Base-by-base conservation (phyloP, 169 alveolate species). In the Cytauxzoon felis region DNA sequence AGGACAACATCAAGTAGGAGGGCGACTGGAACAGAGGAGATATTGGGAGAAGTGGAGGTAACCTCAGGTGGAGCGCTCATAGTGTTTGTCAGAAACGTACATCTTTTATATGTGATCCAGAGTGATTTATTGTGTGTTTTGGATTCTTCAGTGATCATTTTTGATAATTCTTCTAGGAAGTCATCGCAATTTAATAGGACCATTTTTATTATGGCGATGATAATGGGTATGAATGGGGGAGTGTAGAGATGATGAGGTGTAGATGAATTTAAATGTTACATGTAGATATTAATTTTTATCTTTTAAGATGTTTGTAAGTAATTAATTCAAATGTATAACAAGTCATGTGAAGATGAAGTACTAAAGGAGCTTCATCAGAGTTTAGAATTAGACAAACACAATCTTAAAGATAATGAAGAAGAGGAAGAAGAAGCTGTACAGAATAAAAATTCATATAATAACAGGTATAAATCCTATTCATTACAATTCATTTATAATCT, bases 21-120 rank as follows among this genome's bases (percentile, higher is more conserved):
- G 24, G n/a, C n/a, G 24, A 34, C 19, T 18, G 34, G 5, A 36
- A 2, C 6, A 16, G 18, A 19, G 43, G 9, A 8, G 26, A 27
- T 23, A 19, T 26, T 45, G 38, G 24, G 52, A 23, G 3, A 16
- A 18, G n/a, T n/a, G n/a, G n/a, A n/a, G n/a, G n/a, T n/a, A n/a
- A n/a, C n/a, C n/a, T n/a, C n/a, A n/a, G n/a, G 30, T n/a, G 2
- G 4, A 49, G 19, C 1, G 16, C 48, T 16, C 5, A 40, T 23
- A n/a, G 16, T 34, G 29, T 23, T 38, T 18, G 47, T 19, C 3
- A 3, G 49, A 16, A 64, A 50, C 58, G 63, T 78, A 83, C 91
- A 78, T 29, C 82, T 69, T 66, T 83, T 83, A 72, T 79, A 79
- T n/a, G 87, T 78, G 16, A 83, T 78, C 82, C 91, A 72, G 33